Base-by-base conservation (phyloP, 352 stramenopile genomes). In the Phytophthora uliginosa region DNA sequence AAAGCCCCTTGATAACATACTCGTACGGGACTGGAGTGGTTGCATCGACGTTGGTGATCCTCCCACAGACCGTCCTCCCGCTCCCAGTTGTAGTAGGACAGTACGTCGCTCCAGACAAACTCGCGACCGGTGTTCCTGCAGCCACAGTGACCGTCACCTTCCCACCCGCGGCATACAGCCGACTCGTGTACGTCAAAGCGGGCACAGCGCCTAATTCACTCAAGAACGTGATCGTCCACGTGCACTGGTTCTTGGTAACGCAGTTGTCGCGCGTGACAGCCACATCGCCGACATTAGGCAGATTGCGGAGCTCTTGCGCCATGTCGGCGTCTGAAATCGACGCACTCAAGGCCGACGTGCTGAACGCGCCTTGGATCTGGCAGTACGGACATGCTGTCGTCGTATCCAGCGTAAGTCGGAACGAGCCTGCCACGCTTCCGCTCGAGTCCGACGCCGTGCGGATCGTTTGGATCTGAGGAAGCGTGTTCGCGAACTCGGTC, bases 271-370 rank as follows among this genome's bases (percentile, higher is more conserved):
- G 64, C 7, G 84, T 65, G 12, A 99, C 95, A 56, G 68, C 58
- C 7, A 99, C 96, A 28, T 97, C 84, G 6, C 95, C 97, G 18
- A 99, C 79, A 73, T 99, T 99, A 6, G 92, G 92, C 61, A 99
- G 81, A 62, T 98, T 99, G 62, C 97, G 87, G 24, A 99, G 64
- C 22, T 95, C 82, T 6, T 68, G 91, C 36, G 92, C 91, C 66
- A 99, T 71, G 4, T 86, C 79, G 15, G 48, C 51, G 1, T 69
- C 72, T 0, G 83, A 85, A 22, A 83, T 76, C 40, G 96, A 92
- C 36, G 85, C 82, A 15, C 88, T 77, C 38, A 99, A 96, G 12
- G 79, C 74, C 3, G 89, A 85, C 0, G 94, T 97, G 17, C 81
- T 77, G 51, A 91, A 85, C 12, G 38, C 26, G 13, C 69, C 81